A percentile compares a stretch with the other conserved stretches of the same genome.
Evolutionary conservation across 495 filamentous ascomycete species (phyloP).

Genomic region (Annulohypoxylon bovei): DNA sequence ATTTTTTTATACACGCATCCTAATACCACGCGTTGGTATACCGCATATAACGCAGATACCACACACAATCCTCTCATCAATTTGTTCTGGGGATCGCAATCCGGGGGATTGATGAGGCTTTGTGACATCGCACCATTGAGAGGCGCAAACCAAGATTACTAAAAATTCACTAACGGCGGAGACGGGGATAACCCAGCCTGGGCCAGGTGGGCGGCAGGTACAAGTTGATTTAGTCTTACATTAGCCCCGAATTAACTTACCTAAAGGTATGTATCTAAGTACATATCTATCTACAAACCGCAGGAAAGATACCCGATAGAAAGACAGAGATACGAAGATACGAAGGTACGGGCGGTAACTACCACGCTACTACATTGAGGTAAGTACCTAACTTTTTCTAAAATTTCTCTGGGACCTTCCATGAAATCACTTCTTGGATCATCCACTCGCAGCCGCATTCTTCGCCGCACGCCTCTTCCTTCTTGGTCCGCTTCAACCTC

Average conservation of each 20-base stretch:
- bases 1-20: not conserved
- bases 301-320: not conserved
- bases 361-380: not conserved
- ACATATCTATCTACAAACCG: not conserved
- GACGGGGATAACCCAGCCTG: slow-evolving; percentile 31
- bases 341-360: not conserved
- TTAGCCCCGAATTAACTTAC: slow-evolving; percentile 1
- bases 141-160: slow-evolving; percentile 5
- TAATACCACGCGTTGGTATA: too few relatives aligned
- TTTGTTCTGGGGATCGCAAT: slow-evolving; percentile 32
- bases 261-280: not conserved
- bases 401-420: slow-evolving; percentile 24
- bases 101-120: slow-evolving; percentile 41
- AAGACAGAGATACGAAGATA: not conserved
- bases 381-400: slow-evolving; percentile 19
- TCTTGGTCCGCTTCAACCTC: slow-evolving; percentile 37
- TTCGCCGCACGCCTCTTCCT: slow-evolving; percentile 46
- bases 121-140: slow-evolving; percentile 26
- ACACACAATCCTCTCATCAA: slow-evolving; percentile 19
- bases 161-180: slow-evolving; percentile 36
- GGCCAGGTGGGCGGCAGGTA: slow-evolving; percentile 32
- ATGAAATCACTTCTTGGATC: slow-evolving; percentile 33
- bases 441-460: slow-evolving; percentile 44
- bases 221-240: slow-evolving; percentile 1
- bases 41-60: not conserved